phyloP scores from a whole-genome alignment of 176 grass and related monocot genomes.

The Rhynchospora pubera region DNA sequence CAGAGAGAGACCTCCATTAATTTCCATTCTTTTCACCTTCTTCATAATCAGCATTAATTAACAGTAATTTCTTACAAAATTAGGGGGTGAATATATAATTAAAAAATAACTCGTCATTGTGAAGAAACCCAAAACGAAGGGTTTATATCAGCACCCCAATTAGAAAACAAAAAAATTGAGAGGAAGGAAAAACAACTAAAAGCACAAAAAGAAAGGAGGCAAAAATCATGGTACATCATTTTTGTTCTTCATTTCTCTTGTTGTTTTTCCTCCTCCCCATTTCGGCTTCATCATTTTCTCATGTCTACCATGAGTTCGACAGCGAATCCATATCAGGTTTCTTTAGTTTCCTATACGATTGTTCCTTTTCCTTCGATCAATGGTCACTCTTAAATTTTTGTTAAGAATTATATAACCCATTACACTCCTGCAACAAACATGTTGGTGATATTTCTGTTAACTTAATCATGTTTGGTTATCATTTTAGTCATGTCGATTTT shows the following conservation, averaged over 20 bases:
- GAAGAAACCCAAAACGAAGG: slow-evolving; percentile 1
- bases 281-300: neutral
- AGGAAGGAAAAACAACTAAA: neutral
- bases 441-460: neutral
- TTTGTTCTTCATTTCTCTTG: slow-evolving; percentile 9
- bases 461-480: neutral
- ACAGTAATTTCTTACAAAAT: neutral
- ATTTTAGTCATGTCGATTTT: neutral
- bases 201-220: neutral
- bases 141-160: neutral
- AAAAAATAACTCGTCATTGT: neutral
- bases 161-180: slow-evolving; percentile 6
- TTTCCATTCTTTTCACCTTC: neutral
- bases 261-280: slow-evolving; percentile 20
- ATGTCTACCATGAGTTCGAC: neutral
- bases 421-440: neutral
- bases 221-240: neutral
- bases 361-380: neutral
- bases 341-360: neutral
- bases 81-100: neutral
- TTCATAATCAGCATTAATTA: neutral
- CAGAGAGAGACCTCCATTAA: slow-evolving; percentile 12
- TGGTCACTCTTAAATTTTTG: neutral
- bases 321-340: slow-evolving; percentile 18
- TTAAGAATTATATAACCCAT: neutral